These are phyloP conservation scores for Daldinia sp. DNA, from an alignment of 2,329 filamentous ascomycete species.

Conservation along the genomic window DNA sequence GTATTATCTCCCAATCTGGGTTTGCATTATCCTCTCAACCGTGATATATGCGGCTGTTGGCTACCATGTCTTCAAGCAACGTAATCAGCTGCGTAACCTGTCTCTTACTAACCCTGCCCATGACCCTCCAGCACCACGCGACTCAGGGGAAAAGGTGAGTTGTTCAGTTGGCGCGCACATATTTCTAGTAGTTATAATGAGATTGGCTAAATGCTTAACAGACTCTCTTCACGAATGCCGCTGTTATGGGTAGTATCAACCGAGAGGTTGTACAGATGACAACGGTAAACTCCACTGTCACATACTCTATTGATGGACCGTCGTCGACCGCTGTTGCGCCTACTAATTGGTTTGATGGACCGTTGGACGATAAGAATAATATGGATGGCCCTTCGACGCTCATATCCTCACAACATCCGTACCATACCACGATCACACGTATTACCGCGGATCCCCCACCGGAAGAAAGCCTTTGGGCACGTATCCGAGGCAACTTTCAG, in stretches of 20 bases:
- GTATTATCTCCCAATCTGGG: slow-evolving; percentile 69
- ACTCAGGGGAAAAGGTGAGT: slow-evolving; percentile 47
- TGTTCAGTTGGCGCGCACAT: not conserved
- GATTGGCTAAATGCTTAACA: slow-evolving; percentile 22
- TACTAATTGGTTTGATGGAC: slow-evolving; percentile 45
- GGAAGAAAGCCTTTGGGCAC: slow-evolving; percentile 15
- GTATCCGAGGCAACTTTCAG: slow-evolving; percentile 35
- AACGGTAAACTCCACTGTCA: slow-evolving; percentile 42
- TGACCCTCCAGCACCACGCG: slow-evolving; percentile 38
- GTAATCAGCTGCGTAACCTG: slow-evolving; percentile 60
- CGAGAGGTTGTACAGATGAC: slow-evolving; percentile 45
- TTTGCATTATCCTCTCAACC: slow-evolving; percentile 63
- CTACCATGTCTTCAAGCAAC: slow-evolving; percentile 66
- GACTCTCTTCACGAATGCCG: slow-evolving; percentile 45
- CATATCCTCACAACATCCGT: slow-evolving; percentile 28
- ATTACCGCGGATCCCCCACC: slow-evolving; percentile 44
- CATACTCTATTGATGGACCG: slow-evolving; percentile 16
- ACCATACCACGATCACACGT: slow-evolving; percentile 43
- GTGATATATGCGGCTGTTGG: slow-evolving; percentile 66
- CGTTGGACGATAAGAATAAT: slow-evolving; percentile 32
- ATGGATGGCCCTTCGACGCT: slow-evolving; percentile 9
- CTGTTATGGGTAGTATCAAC: slow-evolving; percentile 46
- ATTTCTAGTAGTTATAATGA: not conserved
- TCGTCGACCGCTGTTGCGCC: slow-evolving; percentile 27
- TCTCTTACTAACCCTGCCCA: slow-evolving; percentile 54